These are phyloP conservation scores for Aspergillus bertholletiae DNA, from an alignment of 495 filamentous ascomycete species.

Conservation along the genomic window DNA sequence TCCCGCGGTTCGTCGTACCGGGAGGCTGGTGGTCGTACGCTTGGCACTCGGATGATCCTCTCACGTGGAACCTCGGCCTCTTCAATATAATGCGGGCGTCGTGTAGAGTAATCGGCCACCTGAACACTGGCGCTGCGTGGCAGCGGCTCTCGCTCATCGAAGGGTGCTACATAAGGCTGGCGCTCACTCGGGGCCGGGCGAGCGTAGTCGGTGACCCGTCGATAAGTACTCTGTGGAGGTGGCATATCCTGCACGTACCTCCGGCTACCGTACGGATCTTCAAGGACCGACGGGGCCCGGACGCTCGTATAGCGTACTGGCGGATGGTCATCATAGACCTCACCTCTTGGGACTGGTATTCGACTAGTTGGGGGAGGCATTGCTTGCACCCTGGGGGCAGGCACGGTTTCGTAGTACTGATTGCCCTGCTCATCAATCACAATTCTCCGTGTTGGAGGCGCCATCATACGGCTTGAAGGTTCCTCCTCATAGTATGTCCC, in stretches of 20 bases:
- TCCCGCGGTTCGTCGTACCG: constrained; percentile 54
- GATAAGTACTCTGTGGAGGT: constrained; percentile 36
- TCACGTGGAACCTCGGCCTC: constrained; percentile 47
- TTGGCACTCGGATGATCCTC: constrained; percentile 52
- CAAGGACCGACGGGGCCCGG: constrained; percentile 38
- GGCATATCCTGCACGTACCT: constrained; percentile 47
- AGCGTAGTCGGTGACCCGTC: constrained; percentile 41
- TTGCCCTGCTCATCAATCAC: constrained; percentile 69
- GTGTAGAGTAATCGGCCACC: constrained; percentile 38
- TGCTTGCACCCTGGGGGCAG: constrained; percentile 40
- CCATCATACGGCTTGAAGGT: constrained; percentile 46
- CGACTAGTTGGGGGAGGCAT: constrained; percentile 49
- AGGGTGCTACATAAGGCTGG: constrained; percentile 26
- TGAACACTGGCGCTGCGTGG: constrained; percentile 39
- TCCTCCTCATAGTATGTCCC: constrained; percentile 45
- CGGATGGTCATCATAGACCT: constrained; percentile 37
- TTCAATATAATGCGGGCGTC: constrained; percentile 36
- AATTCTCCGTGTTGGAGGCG: constrained; percentile 59
- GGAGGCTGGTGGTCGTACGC: constrained; percentile 52
- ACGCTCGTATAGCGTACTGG: constrained; percentile 33
- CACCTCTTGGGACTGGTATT: constrained; percentile 18
- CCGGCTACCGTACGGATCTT: constrained; percentile 40
- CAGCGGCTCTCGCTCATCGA: constrained; percentile 35
- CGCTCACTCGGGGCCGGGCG: constrained; percentile 32
- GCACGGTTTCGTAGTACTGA: constrained; percentile 61